Percentiles rank a stretch among this genome's conserved stretches.
Evolutionary conservation across 495 filamentous ascomycete species (phyloP).

Genomic region (Lasiosphaeria ovina): DNA sequence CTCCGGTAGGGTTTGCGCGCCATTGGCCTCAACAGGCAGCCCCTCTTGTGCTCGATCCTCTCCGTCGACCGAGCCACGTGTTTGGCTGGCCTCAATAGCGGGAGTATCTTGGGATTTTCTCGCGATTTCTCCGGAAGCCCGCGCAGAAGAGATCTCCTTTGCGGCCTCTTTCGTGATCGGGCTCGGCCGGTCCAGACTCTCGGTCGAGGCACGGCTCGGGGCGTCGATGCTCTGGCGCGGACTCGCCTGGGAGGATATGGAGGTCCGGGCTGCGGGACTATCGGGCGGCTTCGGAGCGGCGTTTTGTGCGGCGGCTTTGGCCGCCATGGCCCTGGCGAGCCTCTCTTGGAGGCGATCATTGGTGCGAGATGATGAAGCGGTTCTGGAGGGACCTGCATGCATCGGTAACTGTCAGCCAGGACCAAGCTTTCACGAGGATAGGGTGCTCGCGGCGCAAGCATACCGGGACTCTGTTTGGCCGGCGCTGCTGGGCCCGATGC

Average conservation of each 20-base stretch:
- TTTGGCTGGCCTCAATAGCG: not conserved
- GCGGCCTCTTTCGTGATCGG: conserved; percentile 16
- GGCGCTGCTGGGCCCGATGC: conserved; percentile 24
- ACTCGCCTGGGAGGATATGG: conserved; percentile 28
- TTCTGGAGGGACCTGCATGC: conserved; percentile 41
- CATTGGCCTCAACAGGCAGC: conserved; percentile 3
- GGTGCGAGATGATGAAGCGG: conserved; percentile 54
- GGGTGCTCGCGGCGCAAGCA: conserved; percentile 6
- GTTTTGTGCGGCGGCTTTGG: conserved; percentile 30
- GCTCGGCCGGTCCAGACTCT: conserved; percentile 24
- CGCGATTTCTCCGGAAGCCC: conserved; percentile 23
- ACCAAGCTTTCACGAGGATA: not conserved
- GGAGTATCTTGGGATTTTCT: conserved; percentile 18
- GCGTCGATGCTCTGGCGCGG: conserved; percentile 36
- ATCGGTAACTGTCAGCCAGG: conserved; percentile 17
- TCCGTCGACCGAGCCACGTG: conserved; percentile 1
- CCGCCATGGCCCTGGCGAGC: conserved; percentile 62
- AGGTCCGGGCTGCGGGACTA: conserved; percentile 14
- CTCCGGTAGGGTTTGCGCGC: conserved; percentile 10
- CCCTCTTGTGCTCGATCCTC: not conserved
- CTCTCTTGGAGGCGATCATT: conserved; percentile 85
- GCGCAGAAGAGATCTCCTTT: conserved; percentile 14
- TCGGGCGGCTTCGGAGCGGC: conserved; percentile 17
- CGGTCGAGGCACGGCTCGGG: conserved; percentile 28
- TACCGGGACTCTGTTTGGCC: conserved; percentile 30